Evolutionary conservation across 2,329 filamentous ascomycete species (phyloP).

Genomic region (Pyrenophora tritici-repentis): DNA sequence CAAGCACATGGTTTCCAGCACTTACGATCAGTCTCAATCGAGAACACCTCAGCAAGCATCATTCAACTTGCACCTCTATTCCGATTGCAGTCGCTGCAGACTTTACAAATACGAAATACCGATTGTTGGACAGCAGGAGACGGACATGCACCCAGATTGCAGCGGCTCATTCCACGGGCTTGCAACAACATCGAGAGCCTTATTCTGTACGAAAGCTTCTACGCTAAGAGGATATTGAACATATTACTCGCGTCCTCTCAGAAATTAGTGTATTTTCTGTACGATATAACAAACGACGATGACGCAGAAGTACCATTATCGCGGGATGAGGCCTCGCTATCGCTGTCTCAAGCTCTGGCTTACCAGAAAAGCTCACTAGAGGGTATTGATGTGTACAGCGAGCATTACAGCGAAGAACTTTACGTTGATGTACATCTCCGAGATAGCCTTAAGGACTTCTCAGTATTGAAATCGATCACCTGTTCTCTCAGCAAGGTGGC

Average conservation of each 20-base stretch:
- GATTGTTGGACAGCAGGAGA: slow-evolving; percentile 1
- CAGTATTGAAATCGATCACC: slow-evolving; percentile 16
- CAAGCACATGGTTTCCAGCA: slow-evolving; percentile 25
- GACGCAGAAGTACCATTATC: slow-evolving; percentile 3
- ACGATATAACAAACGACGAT: slow-evolving; percentile 9
- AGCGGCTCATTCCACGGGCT: slow-evolving; percentile 18
- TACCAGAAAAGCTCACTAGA: slow-evolving; percentile 20
- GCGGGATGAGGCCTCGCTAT: slow-evolving; percentile 1
- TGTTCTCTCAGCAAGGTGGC: slow-evolving; percentile 17
- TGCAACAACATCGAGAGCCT: slow-evolving; percentile 26
- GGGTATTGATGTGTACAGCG: slow-evolving; percentile 11
- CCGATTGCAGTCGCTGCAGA: slow-evolving; percentile 26
- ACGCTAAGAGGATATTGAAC: slow-evolving; percentile 15
- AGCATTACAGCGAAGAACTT: slow-evolving; percentile 2
- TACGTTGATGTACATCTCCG: slow-evolving; percentile 1
- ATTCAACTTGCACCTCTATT: slow-evolving; percentile 29
- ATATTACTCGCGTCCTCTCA: slow-evolving; percentile 24
- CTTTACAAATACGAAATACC: slow-evolving; percentile 19
- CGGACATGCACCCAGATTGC: slow-evolving; percentile 11
- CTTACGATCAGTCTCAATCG: slow-evolving; percentile 23
- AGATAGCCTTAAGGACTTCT: slow-evolving; percentile 17
- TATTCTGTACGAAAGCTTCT: slow-evolving; percentile 15
- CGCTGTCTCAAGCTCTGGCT: slow-evolving; percentile 10
- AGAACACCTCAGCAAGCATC: slow-evolving; percentile 12
- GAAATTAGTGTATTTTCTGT: slow-evolving; percentile 22